Percentiles rank a stretch among this genome's conserved stretches.
phyloP scores from a whole-genome alignment of 1,284 basidiomycete genomes.

The Puccinia hordei region DNA sequence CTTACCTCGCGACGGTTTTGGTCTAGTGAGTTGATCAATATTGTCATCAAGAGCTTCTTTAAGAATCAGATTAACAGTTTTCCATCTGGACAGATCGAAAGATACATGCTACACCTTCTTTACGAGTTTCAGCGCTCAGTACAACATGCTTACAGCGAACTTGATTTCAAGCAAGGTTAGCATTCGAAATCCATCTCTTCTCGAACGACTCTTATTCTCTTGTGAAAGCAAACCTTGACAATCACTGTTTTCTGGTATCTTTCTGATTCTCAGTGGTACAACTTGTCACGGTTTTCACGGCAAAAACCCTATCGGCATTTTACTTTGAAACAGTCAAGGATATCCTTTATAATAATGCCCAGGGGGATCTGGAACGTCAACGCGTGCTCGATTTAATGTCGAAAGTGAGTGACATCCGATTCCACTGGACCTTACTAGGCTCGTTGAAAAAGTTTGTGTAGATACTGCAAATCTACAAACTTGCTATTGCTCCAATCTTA shows the following conservation, averaged over 20 bases:
- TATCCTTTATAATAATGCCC: constrained; percentile 75
- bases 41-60: neutral
- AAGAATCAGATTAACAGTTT: constrained; percentile 59
- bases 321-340: constrained; percentile 95
- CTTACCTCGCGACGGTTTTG: constrained; percentile 50
- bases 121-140: constrained; percentile 71
- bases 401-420: constrained; percentile 63
- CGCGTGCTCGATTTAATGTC: constrained; percentile 73
- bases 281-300: constrained; percentile 61
- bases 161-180: constrained; percentile 81
- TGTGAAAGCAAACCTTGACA: neutral
- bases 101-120: constrained; percentile 82
- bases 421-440: neutral
- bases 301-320: constrained; percentile 64
- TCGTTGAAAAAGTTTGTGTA: constrained; percentile 57
- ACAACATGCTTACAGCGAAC: constrained; percentile 70
- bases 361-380: constrained; percentile 66
- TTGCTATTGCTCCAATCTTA: constrained; percentile 79
- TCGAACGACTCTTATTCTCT: neutral
- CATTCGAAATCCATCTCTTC: constrained; percentile 14
- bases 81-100: constrained; percentile 68
- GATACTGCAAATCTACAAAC: constrained; percentile 72
- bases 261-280: constrained; percentile 67
- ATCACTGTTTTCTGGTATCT: constrained; percentile 60
- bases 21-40: constrained; percentile 52